Base-by-base conservation (phyloP, 1,139 yeast species). In the Meyerozyma elateridarum region DNA sequence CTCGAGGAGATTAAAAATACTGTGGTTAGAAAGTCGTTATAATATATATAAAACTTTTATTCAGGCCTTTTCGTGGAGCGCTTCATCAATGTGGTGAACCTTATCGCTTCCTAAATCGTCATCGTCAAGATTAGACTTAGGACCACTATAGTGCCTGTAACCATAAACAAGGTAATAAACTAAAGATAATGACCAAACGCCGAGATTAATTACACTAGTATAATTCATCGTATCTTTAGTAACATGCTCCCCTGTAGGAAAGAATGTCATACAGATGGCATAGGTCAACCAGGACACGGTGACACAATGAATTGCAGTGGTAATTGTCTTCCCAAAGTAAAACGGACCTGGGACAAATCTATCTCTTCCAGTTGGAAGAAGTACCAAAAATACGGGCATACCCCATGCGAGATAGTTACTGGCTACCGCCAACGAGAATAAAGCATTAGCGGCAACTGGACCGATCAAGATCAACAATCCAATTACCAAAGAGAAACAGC, bases 341-440 rank as follows among this genome's bases (percentile, higher is more conserved):
- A 61, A 59, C 15, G 62, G 64, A 27, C 66, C 68, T 20, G 54
- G 54, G 28, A 39, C 35, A 31, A 57, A 47, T 20, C 36, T 22
- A 27, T 17, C 11, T 15, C 6, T 30, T 4, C 28, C 36, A 30
- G 56, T 49, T 2, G 75, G 73, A 21, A 69, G 51, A 29, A 64
- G 50, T 1, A 57, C 61, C 36, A 70, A 51, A 5, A 70, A 45
- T 4, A 64, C 56, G 4, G 76, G 35, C 11, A 22, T 17, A 6
- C 36, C 57, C 70, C 61, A 70, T 34, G 60, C 61, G 46, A 58
- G 56, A 43, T 45, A 56, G 48, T 66, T 71, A 17, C 73, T 67
- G 25, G 70, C 63, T 34, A 71, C 64, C 14, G 68, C 73, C 35
- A 72, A 70, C 1, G 75, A 68, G 49, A 70, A 70, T 32, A 71